Base-by-base conservation (phyloP, 305 asterid species). In the Fraxinus platypoda region DNA sequence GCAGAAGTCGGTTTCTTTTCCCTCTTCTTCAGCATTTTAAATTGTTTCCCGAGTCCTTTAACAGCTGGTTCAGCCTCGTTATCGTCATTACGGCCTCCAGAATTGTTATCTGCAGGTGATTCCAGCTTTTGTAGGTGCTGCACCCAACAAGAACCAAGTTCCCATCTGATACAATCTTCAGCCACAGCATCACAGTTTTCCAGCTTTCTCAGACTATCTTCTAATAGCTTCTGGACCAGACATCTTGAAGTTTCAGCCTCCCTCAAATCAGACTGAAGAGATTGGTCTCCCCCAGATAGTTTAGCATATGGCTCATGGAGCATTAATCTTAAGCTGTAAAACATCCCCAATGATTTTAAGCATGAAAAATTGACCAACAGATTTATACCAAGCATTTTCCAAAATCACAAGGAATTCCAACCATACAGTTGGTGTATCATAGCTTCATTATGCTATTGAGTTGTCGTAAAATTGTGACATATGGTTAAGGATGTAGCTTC, bases 81-180 rank as follows among this genome's bases (percentile, higher is more conserved):
- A 80, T 84, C 92, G 83, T 87, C 94, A 81, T 90, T 89, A 15
- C 78, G 81, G 80, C 87, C 84, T 84, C 84, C 88, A 83, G 97
- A 79, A 80, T 77, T 84, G 81, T 81, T 86, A 74, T 91, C 91
- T 23, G 79, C 77, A 76, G 91, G 83, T 66, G 87, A 80, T 85
- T 95, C 97, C 89, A 90, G 93, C 93, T 95, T 97, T 84, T 93
- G 98, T 80, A 95, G 91, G 93, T 95, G 98, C 92, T 95, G 98
- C 88, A 95, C 91, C 99, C 97, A 97, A 85, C 98, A 94, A 72
- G 97, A 93, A 86, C 98, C 99, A 78, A 97, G 98, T 90, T 97
- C 99, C 98, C 98, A 97, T 90, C 99, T 90, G 89, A 93, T 84
- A 83, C 89, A 88, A 82, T 89, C 83, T 81, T 90, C 91, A 33